phyloP scores from a whole-genome alignment of 768 basidiomycete genomes.

The Agrocybe praecox region DNA sequence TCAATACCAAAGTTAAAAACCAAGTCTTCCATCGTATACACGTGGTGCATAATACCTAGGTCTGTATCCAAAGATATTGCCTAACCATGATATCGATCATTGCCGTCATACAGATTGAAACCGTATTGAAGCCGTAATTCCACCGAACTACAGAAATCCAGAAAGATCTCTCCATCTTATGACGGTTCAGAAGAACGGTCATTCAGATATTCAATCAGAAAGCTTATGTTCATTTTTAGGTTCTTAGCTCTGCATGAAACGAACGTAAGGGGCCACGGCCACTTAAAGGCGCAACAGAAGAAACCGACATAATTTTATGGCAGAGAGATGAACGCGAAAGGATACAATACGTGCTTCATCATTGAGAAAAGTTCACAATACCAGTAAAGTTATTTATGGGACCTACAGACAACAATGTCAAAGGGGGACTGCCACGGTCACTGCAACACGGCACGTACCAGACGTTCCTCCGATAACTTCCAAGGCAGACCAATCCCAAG shows the following conservation, averaged over 20 bases:
- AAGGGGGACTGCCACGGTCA: neutral
- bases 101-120: neutral
- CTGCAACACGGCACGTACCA: conserved; percentile 12
- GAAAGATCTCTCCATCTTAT: too few species aligned
- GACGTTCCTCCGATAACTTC: conserved; percentile 21
- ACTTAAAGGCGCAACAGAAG: too few species aligned
- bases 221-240: too few species aligned
- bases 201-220: too few species aligned
- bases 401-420: neutral
- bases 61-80: neutral
- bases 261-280: too few species aligned
- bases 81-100: too few species aligned
- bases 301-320: too few species aligned
- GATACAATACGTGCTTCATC: neutral
- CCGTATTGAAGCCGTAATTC: neutral
- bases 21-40: neutral
- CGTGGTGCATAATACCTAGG: neutral
- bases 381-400: neutral
- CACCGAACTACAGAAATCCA: neutral
- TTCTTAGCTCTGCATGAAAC: too few species aligned
- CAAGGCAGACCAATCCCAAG: conserved; percentile 27
- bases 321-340: too few species aligned
- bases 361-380: neutral
- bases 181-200: too few species aligned
- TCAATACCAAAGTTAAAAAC: too few species aligned